Base-by-base conservation (phyloP, 768 basidiomycete genomes). In the Cubamyces sp. region DNA sequence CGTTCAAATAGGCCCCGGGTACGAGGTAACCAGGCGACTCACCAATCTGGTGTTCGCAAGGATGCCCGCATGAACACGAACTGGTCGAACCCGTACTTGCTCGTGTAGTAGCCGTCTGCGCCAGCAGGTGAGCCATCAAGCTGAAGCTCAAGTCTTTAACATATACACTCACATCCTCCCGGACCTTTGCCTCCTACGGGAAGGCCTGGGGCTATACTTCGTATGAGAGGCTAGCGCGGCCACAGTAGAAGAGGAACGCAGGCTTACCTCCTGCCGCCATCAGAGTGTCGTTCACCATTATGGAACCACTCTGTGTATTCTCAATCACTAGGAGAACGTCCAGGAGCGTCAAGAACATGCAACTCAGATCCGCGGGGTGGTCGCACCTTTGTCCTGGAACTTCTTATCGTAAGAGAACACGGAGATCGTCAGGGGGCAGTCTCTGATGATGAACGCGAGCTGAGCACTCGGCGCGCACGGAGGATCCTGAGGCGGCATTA, bases 51-150 rank as follows among this genome's bases (percentile, higher is more conserved):
- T 1, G 71, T 74, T 63, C 79, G 76, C 12, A 83, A 45, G 0
- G 87, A 83, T 5, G 86, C 70, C 48, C 92, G 82, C 26, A 83
- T 65, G 69, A 93, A 91, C 0, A 90, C 92, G 74, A 94, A 94
- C 70, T 82, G 77, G 64, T 92, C 88, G 66, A 93, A 94, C 5
- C 79, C 76, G 68, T 77, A 89, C 69, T 91, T 92, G 39, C 91
- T 88, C 5, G 86, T 85, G 68, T 89, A 85, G 55, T 80, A 77
- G 14, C 92, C 87, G 60, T 78, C 90, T 88, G 40, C n/a, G 15
- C 19, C 28, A 19, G 48, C 54, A 30, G 15, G 21, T 43, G 11
- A 43, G n/a, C 16, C 16, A 42, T 5, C 18, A 2, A 21, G 14
- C 23, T 11, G 14, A 15, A 18, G 28, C 34, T 8, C 28, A n/a